phyloP scores from a whole-genome alignment of 2,329 filamentous ascomycete species.

The Xylogone sp. region DNA sequence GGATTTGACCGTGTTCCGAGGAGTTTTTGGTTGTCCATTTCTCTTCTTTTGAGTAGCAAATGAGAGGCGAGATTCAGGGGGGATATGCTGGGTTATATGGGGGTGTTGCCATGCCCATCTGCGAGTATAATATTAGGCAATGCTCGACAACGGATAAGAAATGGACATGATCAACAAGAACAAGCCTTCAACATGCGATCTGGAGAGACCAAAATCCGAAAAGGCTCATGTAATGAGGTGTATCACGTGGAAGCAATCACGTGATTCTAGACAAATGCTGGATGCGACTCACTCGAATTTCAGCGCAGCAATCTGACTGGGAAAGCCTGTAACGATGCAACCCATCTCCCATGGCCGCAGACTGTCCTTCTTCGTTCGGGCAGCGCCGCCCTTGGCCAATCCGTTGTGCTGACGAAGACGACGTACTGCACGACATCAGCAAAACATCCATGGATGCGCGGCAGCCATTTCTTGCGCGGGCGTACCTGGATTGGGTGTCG shows the following conservation, averaged over 20 bases:
- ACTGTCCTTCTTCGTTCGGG: constrained; percentile 62
- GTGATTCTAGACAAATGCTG: neutral
- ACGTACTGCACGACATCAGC: constrained; percentile 41
- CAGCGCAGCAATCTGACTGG: constrained; percentile 78
- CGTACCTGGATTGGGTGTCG: constrained; percentile 72
- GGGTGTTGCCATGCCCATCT: constrained; percentile 94
- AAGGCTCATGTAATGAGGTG: too few relatives aligned
- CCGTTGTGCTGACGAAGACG: constrained; percentile 93
- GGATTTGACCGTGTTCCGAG: constrained; percentile 58
- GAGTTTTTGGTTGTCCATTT: constrained; percentile 52
- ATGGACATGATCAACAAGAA: neutral
- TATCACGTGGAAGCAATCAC: constrained; percentile 3
- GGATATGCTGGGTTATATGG: constrained; percentile 75
- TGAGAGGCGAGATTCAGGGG: constrained; percentile 56
- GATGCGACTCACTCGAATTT: constrained; percentile 76
- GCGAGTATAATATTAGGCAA: neutral
- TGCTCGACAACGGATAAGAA: neutral
- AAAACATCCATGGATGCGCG: neutral
- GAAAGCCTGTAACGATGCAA: constrained; percentile 82
- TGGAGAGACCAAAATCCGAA: too few relatives aligned
- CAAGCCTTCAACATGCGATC: too few relatives aligned
- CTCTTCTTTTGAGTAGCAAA: constrained; percentile 46
- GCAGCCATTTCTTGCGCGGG: neutral
- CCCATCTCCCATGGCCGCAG: constrained; percentile 91
- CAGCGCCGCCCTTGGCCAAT: constrained; percentile 73